These are phyloP conservation scores for Aphanomyces stellatus DNA, from an alignment of 352 stramenopile species.

Conservation along the genomic window DNA sequence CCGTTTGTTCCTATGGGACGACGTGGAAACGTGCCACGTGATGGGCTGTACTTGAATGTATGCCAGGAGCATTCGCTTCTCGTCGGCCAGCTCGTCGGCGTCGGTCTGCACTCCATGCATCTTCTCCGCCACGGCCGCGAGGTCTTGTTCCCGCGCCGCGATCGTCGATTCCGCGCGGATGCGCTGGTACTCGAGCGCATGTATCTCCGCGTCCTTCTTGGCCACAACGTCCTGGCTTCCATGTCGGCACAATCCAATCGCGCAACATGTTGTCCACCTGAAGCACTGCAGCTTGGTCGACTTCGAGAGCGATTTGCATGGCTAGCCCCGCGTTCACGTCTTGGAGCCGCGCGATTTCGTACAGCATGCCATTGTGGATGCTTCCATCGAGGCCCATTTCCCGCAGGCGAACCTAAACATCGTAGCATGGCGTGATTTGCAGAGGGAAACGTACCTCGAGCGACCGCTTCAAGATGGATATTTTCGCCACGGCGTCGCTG, in stretches of 20 bases:
- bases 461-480: conserved; percentile 59
- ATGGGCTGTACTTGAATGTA: conserved; percentile 1
- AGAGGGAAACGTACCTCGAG: conserved; percentile 32
- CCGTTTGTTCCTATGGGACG: conserved; percentile 5
- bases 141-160: neutral
- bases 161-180: neutral
- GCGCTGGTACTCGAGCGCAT: neutral
- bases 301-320: conserved; percentile 50
- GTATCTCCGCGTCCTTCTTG: neutral
- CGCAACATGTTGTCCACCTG: neutral
- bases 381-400: conserved; percentile 55
- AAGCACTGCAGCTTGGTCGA: neutral
- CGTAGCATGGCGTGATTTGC: neutral
- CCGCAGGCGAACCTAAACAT: conserved; percentile 33
- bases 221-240: neutral
- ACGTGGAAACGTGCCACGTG: neutral
- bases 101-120: conserved; percentile 21
- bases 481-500: conserved; percentile 39
- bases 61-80: conserved; percentile 14
- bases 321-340: conserved; percentile 52
- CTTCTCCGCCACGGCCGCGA: conserved; percentile 22
- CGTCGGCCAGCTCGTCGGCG: conserved; percentile 24
- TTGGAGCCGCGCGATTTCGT: conserved; percentile 64
- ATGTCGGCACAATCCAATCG: neutral
- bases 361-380: conserved; percentile 62